Base-by-base conservation (phyloP, 495 filamentous ascomycete species). In the Patellaria atrata region DNA sequence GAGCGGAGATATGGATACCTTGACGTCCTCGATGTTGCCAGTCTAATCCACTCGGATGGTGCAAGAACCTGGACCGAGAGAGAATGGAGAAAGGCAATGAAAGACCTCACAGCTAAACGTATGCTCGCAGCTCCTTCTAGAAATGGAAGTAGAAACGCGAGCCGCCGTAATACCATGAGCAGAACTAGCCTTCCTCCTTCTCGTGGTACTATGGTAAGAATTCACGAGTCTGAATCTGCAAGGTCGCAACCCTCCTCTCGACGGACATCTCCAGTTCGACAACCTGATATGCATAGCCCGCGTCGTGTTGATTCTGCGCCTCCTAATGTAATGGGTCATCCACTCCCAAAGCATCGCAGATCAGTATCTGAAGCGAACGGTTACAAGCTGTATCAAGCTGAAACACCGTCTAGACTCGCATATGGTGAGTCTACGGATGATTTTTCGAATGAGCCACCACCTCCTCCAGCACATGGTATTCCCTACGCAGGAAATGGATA, bases 51-150 rank as follows among this genome's bases (percentile, higher is more conserved):
- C 40, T 76, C 73, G 3, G 67, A 82, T 5, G 84, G 80, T 5
- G 89, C 77, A 53, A 55, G 71, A 18, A 64, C 54, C n/a, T 94
- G 85, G 81, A 75, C 60, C 24, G 91, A 94, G 56, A 62, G 74
- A n/a, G 76, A 94, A 44, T 96, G 91, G 91, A 70, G 89, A 36
- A 70, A 67, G 47, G 73, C 80, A 51, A 52, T 99, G 57, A 96
- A 94, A 59, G 82, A 93, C 35, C 62, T 89, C 26, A 96, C 91
- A 1, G 67, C 76, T n/a, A 73, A 70, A 21, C 76, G 85, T 7
- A 84, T 91, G 70, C 6, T 33, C 8, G n/a, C 41, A 1, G 28
- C 24, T n/a, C 46, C 45, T 5, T 22, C 17, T 5, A 61, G 53
- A 54, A 16, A 55, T 63, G 18, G 63, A 67, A 43, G 66, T 70